phyloP scores from a whole-genome alignment of 345 rosid species.

The Gossypium raimondii region DNA sequence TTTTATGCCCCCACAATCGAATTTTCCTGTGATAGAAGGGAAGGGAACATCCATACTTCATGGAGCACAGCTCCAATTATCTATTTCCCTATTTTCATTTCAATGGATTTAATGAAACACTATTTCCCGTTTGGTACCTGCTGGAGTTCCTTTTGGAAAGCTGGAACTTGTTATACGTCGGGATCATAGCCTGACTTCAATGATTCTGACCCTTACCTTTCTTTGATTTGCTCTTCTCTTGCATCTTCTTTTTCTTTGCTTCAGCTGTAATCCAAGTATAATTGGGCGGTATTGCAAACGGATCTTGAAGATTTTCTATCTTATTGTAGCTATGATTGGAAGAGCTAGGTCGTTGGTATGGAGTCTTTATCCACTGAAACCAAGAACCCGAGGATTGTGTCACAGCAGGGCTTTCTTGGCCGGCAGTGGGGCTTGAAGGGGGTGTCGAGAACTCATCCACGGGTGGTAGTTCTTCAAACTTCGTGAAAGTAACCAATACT shows the following conservation, averaged over 20 bases:
- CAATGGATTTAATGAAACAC: slow-evolving; percentile 25
- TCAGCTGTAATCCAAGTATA: slow-evolving; percentile 81
- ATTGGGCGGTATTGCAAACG: slow-evolving; percentile 68
- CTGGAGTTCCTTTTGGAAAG: slow-evolving; percentile 19
- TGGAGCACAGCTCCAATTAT: slow-evolving; percentile 3
- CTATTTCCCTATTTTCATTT: slow-evolving; percentile 12
- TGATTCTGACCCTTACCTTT: slow-evolving; percentile 52
- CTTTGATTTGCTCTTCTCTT: slow-evolving; percentile 78
- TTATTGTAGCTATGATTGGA: slow-evolving; percentile 43
- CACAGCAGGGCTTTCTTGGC: slow-evolving; percentile 56
- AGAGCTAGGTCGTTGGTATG: slow-evolving; percentile 53
- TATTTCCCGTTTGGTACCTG: slow-evolving; percentile 23
- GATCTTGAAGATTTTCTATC: slow-evolving; percentile 63
- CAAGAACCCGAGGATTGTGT: slow-evolving; percentile 54
- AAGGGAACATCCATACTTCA: background rate
- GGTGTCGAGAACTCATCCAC: slow-evolving; percentile 86
- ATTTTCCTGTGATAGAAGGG: slow-evolving; percentile 15
- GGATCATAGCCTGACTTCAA: slow-evolving; percentile 22
- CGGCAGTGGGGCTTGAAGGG: slow-evolving; percentile 73
- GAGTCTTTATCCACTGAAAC: slow-evolving; percentile 94
- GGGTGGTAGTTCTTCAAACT: slow-evolving; percentile 83
- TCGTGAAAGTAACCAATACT: slow-evolving; percentile 84
- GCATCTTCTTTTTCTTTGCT: slow-evolving; percentile 89
- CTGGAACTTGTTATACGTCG: slow-evolving; percentile 24
- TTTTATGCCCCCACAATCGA: slow-evolving; percentile 28